These are phyloP conservation scores for Pseudopediastrum boryanum DNA, from an alignment of 139 green algal genomes.

Conservation along the genomic window DNA sequence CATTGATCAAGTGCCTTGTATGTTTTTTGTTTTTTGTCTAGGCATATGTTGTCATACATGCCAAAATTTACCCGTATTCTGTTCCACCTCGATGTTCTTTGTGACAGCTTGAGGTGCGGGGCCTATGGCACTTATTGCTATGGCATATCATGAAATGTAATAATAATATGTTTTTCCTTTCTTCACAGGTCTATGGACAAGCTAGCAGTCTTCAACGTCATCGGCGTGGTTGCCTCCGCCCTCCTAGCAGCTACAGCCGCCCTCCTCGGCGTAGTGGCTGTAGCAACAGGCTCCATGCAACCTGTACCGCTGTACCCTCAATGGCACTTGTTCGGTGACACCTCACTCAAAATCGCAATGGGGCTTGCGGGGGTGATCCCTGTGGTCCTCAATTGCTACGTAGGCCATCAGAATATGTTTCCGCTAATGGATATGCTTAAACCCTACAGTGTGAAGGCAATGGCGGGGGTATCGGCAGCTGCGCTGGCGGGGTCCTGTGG, in stretches of 20 bases:
- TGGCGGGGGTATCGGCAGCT: slow-evolving; percentile 11
- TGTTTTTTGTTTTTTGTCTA: too few species aligned
- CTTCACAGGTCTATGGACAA: slow-evolving; percentile 31
- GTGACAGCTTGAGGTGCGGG: too few species aligned
- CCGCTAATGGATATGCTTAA: slow-evolving; percentile 34
- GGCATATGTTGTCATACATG: too few species aligned
- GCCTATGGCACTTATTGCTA: too few species aligned
- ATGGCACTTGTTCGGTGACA: slow-evolving; percentile 29
- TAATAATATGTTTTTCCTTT: too few species aligned
- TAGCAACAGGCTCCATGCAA: slow-evolving; percentile 16
- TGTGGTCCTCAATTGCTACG: slow-evolving; percentile 42
- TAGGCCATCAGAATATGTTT: slow-evolving; percentile 22
- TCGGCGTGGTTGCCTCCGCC: slow-evolving; percentile 37
- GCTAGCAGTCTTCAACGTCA: slow-evolving; percentile 39
- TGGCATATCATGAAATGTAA: too few species aligned
- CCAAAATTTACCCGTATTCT: too few species aligned
- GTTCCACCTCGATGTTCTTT: too few species aligned
- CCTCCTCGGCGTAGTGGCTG: slow-evolving; percentile 29
- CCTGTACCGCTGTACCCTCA: slow-evolving; percentile 1
- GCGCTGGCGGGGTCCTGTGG: slow-evolving; percentile 24
- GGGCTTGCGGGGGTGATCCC: slow-evolving; percentile 37
- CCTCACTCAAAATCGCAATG: slow-evolving; percentile 6
- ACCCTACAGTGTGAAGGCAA: slow-evolving; percentile 7
- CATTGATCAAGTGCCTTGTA: too few species aligned
- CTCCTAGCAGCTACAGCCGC: slow-evolving; percentile 25